Conservation (phyloP, 805 yeast genomes). For the Candida tibetensis region DNA sequence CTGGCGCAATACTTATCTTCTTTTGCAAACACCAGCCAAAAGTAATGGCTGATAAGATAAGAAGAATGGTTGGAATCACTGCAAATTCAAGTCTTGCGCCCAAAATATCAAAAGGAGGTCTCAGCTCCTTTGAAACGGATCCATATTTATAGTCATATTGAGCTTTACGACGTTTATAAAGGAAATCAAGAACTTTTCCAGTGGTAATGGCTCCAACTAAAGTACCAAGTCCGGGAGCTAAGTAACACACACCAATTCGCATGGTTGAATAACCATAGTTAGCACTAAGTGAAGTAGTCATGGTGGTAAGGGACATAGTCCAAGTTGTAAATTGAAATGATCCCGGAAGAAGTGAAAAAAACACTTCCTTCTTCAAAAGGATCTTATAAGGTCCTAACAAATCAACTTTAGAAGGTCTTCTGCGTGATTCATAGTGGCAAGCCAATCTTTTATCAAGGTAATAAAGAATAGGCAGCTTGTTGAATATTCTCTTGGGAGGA, state of each 20-base stretch:
- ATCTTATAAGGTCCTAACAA: slow-evolving; percentile 39
- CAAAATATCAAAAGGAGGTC: slow-evolving; percentile 49
- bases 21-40: slow-evolving; percentile 74
- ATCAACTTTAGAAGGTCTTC: slow-evolving; percentile 4
- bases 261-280: slow-evolving; percentile 51
- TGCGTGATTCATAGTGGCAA: slow-evolving; percentile 1
- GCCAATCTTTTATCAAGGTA: slow-evolving; percentile 1
- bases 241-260: slow-evolving; percentile 66
- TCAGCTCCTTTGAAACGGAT: slow-evolving; percentile 14
- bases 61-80: slow-evolving; percentile 39
- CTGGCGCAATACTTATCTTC: slow-evolving; percentile 48
- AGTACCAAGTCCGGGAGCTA: slow-evolving; percentile 72
- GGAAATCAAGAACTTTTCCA: slow-evolving; percentile 56
- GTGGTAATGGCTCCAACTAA: slow-evolving; percentile 55
- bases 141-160: slow-evolving; percentile 28
- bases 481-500: slow-evolving; percentile 42
- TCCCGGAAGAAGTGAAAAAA: slow-evolving; percentile 50
- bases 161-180: slow-evolving; percentile 35
- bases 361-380: slow-evolving; percentile 42
- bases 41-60: slow-evolving; percentile 42
- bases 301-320: slow-evolving; percentile 66
- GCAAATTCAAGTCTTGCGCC: slow-evolving; percentile 50
- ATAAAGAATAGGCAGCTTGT: slow-evolving; percentile 45
- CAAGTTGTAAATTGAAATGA: slow-evolving; percentile 67
- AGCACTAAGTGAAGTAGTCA: slow-evolving; percentile 52